These are phyloP conservation scores for Plasmodium vivax DNA, from an alignment of 169 alveolate genomes.

Conservation along the genomic window DNA sequence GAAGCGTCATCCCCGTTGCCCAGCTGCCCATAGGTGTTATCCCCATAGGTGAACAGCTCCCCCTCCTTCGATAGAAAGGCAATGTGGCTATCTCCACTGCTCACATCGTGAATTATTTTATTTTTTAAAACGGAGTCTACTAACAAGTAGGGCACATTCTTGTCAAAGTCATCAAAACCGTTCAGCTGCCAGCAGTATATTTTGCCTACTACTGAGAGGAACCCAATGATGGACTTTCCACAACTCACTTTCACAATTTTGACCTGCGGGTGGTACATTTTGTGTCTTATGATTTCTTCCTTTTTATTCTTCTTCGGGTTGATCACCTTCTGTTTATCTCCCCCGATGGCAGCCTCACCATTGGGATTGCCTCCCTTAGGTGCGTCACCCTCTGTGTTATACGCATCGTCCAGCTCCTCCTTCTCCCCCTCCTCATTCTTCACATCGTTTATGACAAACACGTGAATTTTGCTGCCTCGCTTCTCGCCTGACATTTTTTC, in stretches of 20 bases:
- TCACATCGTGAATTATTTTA: constrained; percentile 62
- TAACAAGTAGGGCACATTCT: constrained; percentile 50
- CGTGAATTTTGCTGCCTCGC: constrained; percentile 52
- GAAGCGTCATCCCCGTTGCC: constrained; percentile 2
- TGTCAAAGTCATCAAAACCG: constrained; percentile 46
- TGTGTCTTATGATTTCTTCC: constrained; percentile 52
- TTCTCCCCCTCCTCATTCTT: background rate
- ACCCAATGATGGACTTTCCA: constrained; percentile 62
- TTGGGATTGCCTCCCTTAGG: background rate
- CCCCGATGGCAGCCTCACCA: background rate
- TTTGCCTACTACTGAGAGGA: constrained; percentile 29
- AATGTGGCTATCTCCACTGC: constrained; percentile 53
- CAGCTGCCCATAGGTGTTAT: constrained; percentile 53
- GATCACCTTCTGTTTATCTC: background rate
- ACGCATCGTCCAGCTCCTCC: background rate
- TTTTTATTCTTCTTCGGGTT: background rate
- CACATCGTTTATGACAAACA: constrained; percentile 48
- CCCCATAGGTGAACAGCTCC: constrained; percentile 60
- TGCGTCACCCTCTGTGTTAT: background rate
- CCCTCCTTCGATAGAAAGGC: constrained; percentile 70
- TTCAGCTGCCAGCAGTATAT: constrained; percentile 71
- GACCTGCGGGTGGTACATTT: constrained; percentile 67
- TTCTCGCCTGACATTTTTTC: constrained; percentile 25
- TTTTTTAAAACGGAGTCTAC: constrained; percentile 19
- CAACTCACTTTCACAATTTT: constrained; percentile 64